A percentile compares a stretch with the other conserved stretches of the same genome.
Evolutionary conservation across 192 early-diverging fungal genomes (phyloP).

Genomic region (Rhizoclosmatium sp.): DNA sequence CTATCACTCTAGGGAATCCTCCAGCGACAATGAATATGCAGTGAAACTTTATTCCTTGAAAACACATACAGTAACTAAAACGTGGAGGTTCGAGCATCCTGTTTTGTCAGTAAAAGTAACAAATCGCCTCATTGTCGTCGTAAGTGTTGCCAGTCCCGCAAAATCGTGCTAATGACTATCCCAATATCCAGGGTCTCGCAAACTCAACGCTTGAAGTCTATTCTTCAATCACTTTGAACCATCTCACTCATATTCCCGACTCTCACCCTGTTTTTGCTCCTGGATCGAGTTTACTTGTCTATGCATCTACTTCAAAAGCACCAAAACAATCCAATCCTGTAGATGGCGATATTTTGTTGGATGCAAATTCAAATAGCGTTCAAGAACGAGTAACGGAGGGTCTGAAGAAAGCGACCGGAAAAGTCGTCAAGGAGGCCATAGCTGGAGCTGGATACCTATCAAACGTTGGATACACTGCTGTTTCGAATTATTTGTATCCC

Average conservation of each 20-base stretch:
- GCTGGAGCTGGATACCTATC: constrained; percentile 79
- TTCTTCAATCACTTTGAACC: constrained; percentile 56
- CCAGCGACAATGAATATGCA: constrained; percentile 8
- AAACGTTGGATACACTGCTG: constrained; percentile 70
- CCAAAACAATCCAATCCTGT: not conserved
- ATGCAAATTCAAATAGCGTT: not conserved
- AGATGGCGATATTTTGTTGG: not conserved
- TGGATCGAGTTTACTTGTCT: constrained; percentile 72
- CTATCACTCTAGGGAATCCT: constrained; percentile 9
- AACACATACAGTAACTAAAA: constrained; percentile 57
- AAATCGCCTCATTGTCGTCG: constrained; percentile 68
- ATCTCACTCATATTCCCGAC: constrained; percentile 58
- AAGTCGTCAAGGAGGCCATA: constrained; percentile 82
- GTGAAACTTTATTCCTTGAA: constrained; percentile 68
- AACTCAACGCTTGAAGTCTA: constrained; percentile 52
- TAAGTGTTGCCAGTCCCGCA: constrained; percentile 40
- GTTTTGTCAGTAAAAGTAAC: constrained; percentile 63
- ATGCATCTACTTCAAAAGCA: constrained; percentile 66
- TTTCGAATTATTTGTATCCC: constrained; percentile 66
- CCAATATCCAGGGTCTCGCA: constrained; percentile 19
- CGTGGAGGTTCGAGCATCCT: constrained; percentile 53
- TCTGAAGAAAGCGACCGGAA: constrained; percentile 66
- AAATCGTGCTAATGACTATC: not conserved
- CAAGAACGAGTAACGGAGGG: constrained; percentile 28
- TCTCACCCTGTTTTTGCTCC: constrained; percentile 66